Conservation (phyloP, 2,329 filamentous ascomycete species). For the Bipolaris victoriae region DNA sequence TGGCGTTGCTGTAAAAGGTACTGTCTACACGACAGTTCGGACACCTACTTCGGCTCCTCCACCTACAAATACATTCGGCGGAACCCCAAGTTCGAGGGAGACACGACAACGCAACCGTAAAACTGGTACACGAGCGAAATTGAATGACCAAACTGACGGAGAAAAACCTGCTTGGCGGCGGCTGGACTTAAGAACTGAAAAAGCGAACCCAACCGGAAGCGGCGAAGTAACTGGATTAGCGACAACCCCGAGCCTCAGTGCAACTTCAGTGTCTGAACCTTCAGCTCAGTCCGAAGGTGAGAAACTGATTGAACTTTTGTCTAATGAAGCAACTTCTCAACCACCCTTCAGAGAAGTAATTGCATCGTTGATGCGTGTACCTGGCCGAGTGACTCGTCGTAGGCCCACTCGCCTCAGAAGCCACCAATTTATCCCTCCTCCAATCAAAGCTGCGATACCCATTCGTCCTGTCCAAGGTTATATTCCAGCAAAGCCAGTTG, state of each 20-base stretch:
- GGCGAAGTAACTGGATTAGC: neutral
- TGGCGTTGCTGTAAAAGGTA: conserved; percentile 55
- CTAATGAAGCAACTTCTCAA: conserved; percentile 6
- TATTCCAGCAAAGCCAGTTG: conserved; percentile 4
- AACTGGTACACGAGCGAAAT: neutral
- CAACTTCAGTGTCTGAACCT: neutral
- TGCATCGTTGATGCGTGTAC: neutral
- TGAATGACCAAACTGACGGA: neutral
- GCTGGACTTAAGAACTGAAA: neutral
- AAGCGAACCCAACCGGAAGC: neutral
- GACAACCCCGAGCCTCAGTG: neutral
- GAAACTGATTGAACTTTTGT: neutral
- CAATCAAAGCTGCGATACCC: neutral
- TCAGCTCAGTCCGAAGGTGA: conserved; percentile 3
- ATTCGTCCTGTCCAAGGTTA: conserved; percentile 1
- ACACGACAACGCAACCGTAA: neutral
- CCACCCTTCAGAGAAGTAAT: conserved; percentile 4
- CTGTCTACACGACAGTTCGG: conserved; percentile 24
- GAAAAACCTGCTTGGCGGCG: neutral
- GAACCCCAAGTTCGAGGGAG: neutral
- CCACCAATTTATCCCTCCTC: conserved; percentile 12
- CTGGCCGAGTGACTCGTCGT: neutral
- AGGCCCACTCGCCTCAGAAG: neutral
- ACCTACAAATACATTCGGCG: neutral
- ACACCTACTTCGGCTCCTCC: neutral